Base-by-base conservation (phyloP, 306 rosid genomes). In the Lathyrus tuberosus region DNA sequence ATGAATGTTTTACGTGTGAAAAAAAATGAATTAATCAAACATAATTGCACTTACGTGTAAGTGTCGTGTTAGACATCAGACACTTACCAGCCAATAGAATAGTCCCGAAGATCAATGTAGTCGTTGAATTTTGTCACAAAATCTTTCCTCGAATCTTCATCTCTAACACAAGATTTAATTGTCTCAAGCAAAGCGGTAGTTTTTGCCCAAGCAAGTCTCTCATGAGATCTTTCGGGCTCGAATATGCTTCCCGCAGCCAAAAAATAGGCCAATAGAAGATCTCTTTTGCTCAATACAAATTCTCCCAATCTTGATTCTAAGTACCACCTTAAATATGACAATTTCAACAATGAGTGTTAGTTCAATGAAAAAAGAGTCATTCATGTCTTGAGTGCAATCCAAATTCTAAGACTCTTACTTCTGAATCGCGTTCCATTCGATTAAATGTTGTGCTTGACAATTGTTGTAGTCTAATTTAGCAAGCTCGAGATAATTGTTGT, bases 391-490 rank as follows among this genome's bases (percentile, higher is more conserved):
- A 20, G 22, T 20, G 22, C 4, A 2, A 22, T 53, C 3, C 2
- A 22, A 20, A 53, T 22, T 22, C 3, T 22, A 53, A 11, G 1
- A 53, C 15, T 17, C 74, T 73, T 86, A 91, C 99, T 82, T 80
- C 54, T 84, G 88, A 70, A 89, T 70, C 17, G 57, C 74, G n/a
- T 73, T 78, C 97, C 97, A 91, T n/a, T 95, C 99, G 6, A 35
- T 71, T 22, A 79, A 83, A 82, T 95, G 99, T 77, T 74, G 38
- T 15, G 78, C 81, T 76, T 89, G 97, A 72, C 99, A 95, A 44
- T 76, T 77, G 85, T 89, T 89, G 87, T 86, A 95, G 76, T 95
- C 99, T 75, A 83, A 30, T 66, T 91, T 91, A 1, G 96, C 99
- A n/a, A 95, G 86, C 78, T 91, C 95, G 0, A 95, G 83, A 70